Evolutionary conservation across 2,329 filamentous ascomycete genomes (phyloP), one percentile per base, ranked within the genome.

Genomic region (Balansia obtecta): DNA sequence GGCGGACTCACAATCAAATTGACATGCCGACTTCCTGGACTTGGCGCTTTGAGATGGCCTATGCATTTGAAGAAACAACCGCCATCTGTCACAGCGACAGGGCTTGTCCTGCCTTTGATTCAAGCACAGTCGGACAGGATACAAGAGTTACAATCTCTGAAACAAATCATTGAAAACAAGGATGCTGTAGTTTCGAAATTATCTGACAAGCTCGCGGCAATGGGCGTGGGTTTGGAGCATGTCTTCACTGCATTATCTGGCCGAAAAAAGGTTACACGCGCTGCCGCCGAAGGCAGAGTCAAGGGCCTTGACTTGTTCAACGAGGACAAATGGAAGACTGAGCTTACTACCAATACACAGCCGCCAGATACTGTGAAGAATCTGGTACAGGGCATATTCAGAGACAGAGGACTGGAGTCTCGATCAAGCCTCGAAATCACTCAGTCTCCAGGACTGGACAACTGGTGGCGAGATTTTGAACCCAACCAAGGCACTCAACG

Each of bases 21-120:
- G 30, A 80, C 71, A 3, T 80, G 79, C 50, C 66, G 74, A 9
- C 70, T 91, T 12, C 82, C 83, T n/a, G 80, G 80, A 1, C 69
- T 89, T 32, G 69, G 73, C 45, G 73, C 79, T 5, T 68, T 91
- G 37, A 68, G 69, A 53, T 91, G 87, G 86, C 74, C 74, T 0
- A 71, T 89, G 50, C 65, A 73, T 45, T 66, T 91, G 16, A 62
- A 60, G 30, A 76, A 71, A 53, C 65, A 65, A 18, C 63, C 70
- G 1, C 57, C 69, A 9, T 66, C 68, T 16, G 62, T 65, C 12
- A 60, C 78, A 4, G 66, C 74, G 9, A 70, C 70, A 1, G 68
- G 72, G 51, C 67, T 81, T 37, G 71, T 79, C 12, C 59, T 79
- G 33, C 77, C 77, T 13, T 61, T 81, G 3, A 60, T 79, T 12